phyloP scores from a whole-genome alignment of 176 grass and related monocot species.

The Ensete ventricosum region DNA sequence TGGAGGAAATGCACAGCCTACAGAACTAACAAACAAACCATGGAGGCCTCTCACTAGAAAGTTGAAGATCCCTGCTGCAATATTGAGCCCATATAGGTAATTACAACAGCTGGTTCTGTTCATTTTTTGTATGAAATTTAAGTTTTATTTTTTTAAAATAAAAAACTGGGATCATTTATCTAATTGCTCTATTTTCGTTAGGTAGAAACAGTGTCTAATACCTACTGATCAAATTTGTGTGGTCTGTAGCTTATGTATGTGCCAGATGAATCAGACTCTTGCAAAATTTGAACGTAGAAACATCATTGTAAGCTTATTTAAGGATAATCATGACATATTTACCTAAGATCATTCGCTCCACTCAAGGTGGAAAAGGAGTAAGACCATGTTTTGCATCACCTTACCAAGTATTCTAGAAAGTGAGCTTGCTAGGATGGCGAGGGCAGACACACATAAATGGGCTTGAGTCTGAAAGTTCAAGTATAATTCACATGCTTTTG shows the following conservation, averaged over 20 bases:
- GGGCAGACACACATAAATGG: background rate
- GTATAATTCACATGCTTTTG: background rate
- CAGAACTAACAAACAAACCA: constrained; percentile 66
- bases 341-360: too few species aligned
- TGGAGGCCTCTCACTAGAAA: constrained; percentile 93
- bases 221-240: background rate
- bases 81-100: constrained; percentile 91
- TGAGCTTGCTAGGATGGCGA: background rate
- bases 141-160: background rate
- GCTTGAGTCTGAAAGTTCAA: background rate
- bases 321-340: background rate
- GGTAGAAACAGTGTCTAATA: background rate
- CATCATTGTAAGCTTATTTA: background rate
- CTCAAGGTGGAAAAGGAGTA: too few species aligned
- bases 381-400: too few species aligned
- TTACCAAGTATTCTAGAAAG: too few species aligned
- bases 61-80: constrained; percentile 56
- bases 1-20: constrained; percentile 41
- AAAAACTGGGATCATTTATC: background rate
- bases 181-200: background rate
- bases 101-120: background rate
- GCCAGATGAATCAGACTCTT: background rate
- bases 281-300: background rate
- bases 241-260: background rate
- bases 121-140: background rate